A percentile compares a stretch with the other conserved stretches of the same genome.
phyloP scores from a whole-genome alignment of 345 rosid genomes.

The Salix caprea region DNA sequence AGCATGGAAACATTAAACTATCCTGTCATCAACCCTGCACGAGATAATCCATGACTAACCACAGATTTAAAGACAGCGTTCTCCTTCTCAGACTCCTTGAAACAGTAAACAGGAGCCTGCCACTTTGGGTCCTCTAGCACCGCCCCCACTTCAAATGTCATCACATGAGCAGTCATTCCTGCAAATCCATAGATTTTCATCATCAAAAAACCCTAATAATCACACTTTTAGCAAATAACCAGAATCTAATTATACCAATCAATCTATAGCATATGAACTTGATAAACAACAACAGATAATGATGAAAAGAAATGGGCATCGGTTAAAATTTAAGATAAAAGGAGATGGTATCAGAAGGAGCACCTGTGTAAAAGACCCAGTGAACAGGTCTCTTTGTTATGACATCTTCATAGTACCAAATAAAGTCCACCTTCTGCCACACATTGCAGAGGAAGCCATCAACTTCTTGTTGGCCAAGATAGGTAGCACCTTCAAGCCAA shows the following conservation, averaged over 20 bases:
- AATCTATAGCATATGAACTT: too few relatives aligned
- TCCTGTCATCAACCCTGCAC: conserved; percentile 13
- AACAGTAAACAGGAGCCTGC: conserved; percentile 62
- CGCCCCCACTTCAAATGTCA: conserved; percentile 64
- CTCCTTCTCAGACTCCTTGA: conserved; percentile 18
- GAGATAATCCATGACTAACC: background rate
- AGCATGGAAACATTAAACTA: background rate
- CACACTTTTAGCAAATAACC: too few relatives aligned
- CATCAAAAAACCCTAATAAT: background rate
- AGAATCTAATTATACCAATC: too few relatives aligned
- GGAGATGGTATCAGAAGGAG: background rate
- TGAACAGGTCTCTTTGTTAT: conserved; percentile 59
- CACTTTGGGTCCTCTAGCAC: conserved; percentile 52
- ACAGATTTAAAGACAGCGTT: conserved; percentile 11
- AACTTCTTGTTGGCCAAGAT: conserved; percentile 43
- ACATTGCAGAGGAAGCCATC: conserved; percentile 56
- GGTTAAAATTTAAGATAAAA: too few relatives aligned
- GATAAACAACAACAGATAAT: background rate
- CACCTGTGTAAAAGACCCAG: conserved; percentile 57
- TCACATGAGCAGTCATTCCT: conserved; percentile 55
- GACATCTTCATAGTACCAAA: conserved; percentile 62
- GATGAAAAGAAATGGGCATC: background rate
- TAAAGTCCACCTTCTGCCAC: conserved; percentile 64
- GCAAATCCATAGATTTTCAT: background rate
- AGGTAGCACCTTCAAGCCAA: conserved; percentile 60